Base-by-base conservation (phyloP, 176 grass and related monocot species). In the Leersia perrieri region DNA sequence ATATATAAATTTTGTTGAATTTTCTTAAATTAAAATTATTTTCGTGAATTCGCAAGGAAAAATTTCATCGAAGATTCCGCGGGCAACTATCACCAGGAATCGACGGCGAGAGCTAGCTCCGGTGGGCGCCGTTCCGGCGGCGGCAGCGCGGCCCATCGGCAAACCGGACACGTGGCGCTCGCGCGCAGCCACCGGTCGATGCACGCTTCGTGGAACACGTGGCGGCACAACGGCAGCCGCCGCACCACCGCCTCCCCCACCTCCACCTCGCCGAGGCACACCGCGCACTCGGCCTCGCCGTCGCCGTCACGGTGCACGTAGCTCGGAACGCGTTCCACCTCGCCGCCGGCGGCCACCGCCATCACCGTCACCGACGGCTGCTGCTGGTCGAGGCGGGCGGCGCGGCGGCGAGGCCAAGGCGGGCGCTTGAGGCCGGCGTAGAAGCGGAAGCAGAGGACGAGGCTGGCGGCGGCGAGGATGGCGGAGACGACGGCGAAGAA, bases 131-230 rank as follows among this genome's bases (percentile, higher is more conserved):
- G 39, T 65, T 83, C 33, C 23, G 18, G 10, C n/a, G 69, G 64
- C 13, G 81, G 61, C 28, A 81, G 41, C 0, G 74, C 40, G 55
- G 18, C 61, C 41, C 42, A 78, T 38, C 88, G 73, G 77, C 91
- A 94, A 36, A 90, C 60, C 1, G 91, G 91, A 55, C 88, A 93
- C 28, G 85, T 77, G 31, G 73, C 58, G 63, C 77, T 79, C 44
- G 34, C 60, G 15, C 3, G 60, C 7, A 90, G 77, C 88, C 91
- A 90, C 65, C 3, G 32, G 33, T 88, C 85, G 29, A 90, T 80
- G 73, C 91, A 93, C 66, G 67, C 23, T 3, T 4, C n/a, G 73
- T 93, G 91, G 72, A 93, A 93, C 12, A 85, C 47, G 68, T 93
- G 85, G n/a, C 3, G 20, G 82, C 88, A 93, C 22, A 29, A 64